These are phyloP conservation scores for Monascus purpureus DNA, from an alignment of 495 filamentous ascomycete genomes.

Conservation along the genomic window DNA sequence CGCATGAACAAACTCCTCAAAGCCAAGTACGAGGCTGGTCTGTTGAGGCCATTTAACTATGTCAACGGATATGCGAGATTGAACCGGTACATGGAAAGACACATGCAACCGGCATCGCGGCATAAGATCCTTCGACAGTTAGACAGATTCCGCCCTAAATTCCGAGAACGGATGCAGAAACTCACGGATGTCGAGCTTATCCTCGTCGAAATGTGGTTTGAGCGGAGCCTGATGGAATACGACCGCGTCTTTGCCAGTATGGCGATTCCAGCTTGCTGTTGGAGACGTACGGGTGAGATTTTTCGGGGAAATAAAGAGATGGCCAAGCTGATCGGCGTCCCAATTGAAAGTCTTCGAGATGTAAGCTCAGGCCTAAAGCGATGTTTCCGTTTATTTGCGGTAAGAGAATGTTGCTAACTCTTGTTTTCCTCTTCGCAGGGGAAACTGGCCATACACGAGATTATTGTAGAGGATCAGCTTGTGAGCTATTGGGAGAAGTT, in stretches of 20 bases:
- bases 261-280: slow-evolving; percentile 96
- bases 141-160: slow-evolving; percentile 86
- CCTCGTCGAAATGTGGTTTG: slow-evolving; percentile 97
- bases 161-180: slow-evolving; percentile 83
- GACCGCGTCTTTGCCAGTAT: slow-evolving; percentile 98
- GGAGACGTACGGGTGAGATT: slow-evolving; percentile 93
- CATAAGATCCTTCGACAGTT: slow-evolving; percentile 82
- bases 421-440: slow-evolving; percentile 41
- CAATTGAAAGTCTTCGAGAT: slow-evolving; percentile 80
- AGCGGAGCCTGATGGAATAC: slow-evolving; percentile 86
- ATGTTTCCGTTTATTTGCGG: neutral
- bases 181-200: slow-evolving; percentile 88
- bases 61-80: slow-evolving; percentile 87
- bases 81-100: slow-evolving; percentile 75
- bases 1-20: slow-evolving; percentile 89
- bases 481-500: slow-evolving; percentile 99
- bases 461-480: slow-evolving; percentile 83
- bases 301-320: slow-evolving; percentile 98
- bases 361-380: slow-evolving; percentile 36
- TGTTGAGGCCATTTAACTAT: slow-evolving; percentile 95
- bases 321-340: slow-evolving; percentile 90
- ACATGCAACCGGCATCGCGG: slow-evolving; percentile 65
- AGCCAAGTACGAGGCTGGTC: slow-evolving; percentile 88
- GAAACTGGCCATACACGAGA: slow-evolving; percentile 88
- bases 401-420: slow-evolving; percentile 2